Evolutionary conservation across 2,329 filamentous ascomycete species (phyloP).

Genomic region (Curvularia sp.): DNA sequence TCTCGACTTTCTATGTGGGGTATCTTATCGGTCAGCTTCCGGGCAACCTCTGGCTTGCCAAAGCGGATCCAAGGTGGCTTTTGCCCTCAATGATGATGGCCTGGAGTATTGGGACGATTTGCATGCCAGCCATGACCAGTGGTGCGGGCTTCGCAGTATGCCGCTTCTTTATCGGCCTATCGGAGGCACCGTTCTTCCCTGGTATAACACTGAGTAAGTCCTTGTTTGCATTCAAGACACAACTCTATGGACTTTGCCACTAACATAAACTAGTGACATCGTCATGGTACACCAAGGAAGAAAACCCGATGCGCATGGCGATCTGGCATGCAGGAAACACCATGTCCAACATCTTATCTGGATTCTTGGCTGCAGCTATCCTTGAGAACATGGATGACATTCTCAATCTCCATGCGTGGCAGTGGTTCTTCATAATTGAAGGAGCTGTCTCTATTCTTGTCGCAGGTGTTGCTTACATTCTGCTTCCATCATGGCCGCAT

Average conservation of each 20-base stretch:
- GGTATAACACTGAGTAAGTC: constrained; percentile 50
- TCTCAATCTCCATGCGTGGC: constrained; percentile 45
- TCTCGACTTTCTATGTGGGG: constrained; percentile 56
- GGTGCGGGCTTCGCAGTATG: constrained; percentile 47
- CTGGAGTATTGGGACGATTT: constrained; percentile 55
- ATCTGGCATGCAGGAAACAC: constrained; percentile 57
- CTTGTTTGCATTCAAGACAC: background rate
- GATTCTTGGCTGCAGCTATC: constrained; percentile 55
- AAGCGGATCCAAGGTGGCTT: constrained; percentile 45
- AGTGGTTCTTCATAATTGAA: constrained; percentile 62
- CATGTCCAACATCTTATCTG: constrained; percentile 56
- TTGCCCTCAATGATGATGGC: constrained; percentile 53
- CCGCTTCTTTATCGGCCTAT: constrained; percentile 49
- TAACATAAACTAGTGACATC: constrained; percentile 34
- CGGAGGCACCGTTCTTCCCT: constrained; percentile 51
- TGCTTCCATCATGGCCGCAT: constrained; percentile 34
- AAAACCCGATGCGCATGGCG: constrained; percentile 55
- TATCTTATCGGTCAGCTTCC: constrained; percentile 57
- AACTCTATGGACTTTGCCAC: background rate
- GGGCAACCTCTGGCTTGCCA: constrained; percentile 56
- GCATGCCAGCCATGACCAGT: constrained; percentile 53
- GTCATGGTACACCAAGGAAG: constrained; percentile 58
- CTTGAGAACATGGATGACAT: constrained; percentile 54
- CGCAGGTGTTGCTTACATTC: constrained; percentile 43
- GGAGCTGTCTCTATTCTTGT: constrained; percentile 59